Percentiles rank a stretch among this genome's conserved stretches.
phyloP scores from a whole-genome alignment of 139 green algal species.

The Dunaliella primolecta region DNA sequence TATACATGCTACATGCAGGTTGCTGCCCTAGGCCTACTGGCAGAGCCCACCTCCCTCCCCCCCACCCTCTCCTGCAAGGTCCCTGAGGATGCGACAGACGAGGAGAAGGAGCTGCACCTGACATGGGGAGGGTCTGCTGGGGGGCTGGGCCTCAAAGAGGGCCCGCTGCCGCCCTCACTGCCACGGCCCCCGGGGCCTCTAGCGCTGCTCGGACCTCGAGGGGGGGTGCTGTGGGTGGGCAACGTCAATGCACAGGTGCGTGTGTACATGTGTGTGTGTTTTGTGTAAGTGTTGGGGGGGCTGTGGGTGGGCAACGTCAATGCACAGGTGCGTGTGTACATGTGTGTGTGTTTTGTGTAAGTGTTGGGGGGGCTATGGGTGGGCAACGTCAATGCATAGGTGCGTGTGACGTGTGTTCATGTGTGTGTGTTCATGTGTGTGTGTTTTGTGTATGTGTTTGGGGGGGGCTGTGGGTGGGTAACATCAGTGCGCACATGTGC shows the following conservation, averaged over 20 bases:
- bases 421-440: no score
- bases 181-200: slow-evolving; percentile 27
- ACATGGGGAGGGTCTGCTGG: slow-evolving; percentile 1
- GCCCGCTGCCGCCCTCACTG: neutral
- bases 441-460: no score
- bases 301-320: slow-evolving; percentile 47
- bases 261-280: no score
- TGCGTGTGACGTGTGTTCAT: no score
- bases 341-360: no score
- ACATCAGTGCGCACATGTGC: slow-evolving; percentile 32
- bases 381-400: slow-evolving; percentile 40
- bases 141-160: neutral
- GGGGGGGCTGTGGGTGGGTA: slow-evolving; percentile 47
- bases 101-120: neutral
- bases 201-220: slow-evolving; percentile 39
- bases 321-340: slow-evolving; percentile 33
- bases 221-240: slow-evolving; percentile 47
- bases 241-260: slow-evolving; percentile 36
- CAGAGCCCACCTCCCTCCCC: neutral
- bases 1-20: no score
- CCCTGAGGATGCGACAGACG: neutral
- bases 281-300: no score
- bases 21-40: neutral
- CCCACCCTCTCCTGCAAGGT: neutral
- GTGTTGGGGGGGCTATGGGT: slow-evolving; percentile 47